A percentile compares a stretch with the other conserved stretches of the same genome.
Evolutionary conservation across 192 early-diverging fungal species (phyloP).

Genomic region (Backusella parvicylindrica): DNA sequence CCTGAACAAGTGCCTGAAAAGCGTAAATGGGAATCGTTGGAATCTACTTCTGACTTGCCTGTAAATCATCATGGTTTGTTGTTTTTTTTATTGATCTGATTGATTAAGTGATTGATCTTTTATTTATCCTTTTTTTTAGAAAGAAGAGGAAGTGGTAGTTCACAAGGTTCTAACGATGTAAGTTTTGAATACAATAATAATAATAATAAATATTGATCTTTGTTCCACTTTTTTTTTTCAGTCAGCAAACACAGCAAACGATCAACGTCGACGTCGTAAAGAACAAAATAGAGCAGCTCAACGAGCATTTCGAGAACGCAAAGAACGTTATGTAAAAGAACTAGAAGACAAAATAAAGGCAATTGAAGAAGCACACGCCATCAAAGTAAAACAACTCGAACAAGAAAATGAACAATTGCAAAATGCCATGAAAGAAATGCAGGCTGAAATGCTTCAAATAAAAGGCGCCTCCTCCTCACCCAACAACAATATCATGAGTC

Average conservation of each 20-base stretch:
- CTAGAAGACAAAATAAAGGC: conserved; percentile 74
- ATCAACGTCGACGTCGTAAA: conserved; percentile 24
- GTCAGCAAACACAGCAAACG: neutral
- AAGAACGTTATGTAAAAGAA: conserved; percentile 76
- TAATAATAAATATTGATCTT: too few relatives aligned
- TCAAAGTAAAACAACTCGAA: conserved; percentile 36
- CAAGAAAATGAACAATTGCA: conserved; percentile 1
- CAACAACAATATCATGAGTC: neutral
- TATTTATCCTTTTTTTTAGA: neutral
- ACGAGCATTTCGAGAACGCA: conserved; percentile 83
- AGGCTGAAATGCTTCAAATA: neutral
- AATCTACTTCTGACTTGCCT: neutral
- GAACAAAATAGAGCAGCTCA: conserved; percentile 40
- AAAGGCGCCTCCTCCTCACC: neutral
- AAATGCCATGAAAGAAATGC: neutral
- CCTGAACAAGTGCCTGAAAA: neutral
- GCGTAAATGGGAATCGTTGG: neutral
- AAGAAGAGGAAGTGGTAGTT: conserved; percentile 7
- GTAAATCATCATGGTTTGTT: neutral
- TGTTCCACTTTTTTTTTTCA: neutral
- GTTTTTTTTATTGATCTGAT: neutral
- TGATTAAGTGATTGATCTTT: too few relatives aligned
- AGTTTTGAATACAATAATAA: neutral
- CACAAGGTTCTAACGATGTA: conserved; percentile 2
- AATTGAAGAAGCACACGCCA: conserved; percentile 54